Conservation (phyloP, 805 yeast genomes). For the Candida khao-thaluensis region DNA sequence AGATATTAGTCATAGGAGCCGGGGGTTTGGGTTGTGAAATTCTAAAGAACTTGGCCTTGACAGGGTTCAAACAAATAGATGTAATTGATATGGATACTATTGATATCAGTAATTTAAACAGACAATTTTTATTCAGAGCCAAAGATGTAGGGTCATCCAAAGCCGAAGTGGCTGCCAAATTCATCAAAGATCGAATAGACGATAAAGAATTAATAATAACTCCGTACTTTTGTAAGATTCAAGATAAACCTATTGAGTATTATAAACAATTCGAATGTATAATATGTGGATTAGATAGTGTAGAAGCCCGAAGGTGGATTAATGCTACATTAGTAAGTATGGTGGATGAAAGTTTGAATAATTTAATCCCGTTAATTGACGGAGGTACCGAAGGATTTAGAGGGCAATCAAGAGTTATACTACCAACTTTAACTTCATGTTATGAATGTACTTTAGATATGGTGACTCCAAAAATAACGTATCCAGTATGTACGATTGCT, state of each 20-base stretch:
- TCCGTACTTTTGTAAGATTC: conserved; percentile 64
- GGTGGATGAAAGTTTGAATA: conserved; percentile 46
- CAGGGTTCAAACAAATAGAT: conserved; percentile 65
- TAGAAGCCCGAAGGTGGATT: conserved; percentile 90
- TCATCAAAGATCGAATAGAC: conserved; percentile 46
- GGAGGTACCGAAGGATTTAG: conserved; percentile 96
- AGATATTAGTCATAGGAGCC: conserved; percentile 61
- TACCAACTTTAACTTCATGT: conserved; percentile 85
- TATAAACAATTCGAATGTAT: conserved; percentile 69
- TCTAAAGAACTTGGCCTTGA: conserved; percentile 63
- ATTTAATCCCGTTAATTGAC: conserved; percentile 60
- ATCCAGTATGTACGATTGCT: conserved; percentile 92
- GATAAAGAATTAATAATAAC: conserved; percentile 41
- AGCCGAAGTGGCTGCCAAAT: conserved; percentile 62
- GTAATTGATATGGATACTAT: conserved; percentile 83
- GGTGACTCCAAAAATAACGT: conserved; percentile 61
- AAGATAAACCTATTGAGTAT: conserved; percentile 56
- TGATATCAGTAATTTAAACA: conserved; percentile 70
- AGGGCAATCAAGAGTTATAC: conserved; percentile 85
- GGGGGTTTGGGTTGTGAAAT: conserved; percentile 87
- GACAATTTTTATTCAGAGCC: conserved; percentile 69
- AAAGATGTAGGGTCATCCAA: conserved; percentile 64
- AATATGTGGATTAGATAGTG: conserved; percentile 84
- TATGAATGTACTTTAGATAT: conserved; percentile 88
- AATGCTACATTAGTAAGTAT: conserved; percentile 64